Evolutionary conservation across 345 rosid species (phyloP).

Genomic region (Arabidopsis suecica): DNA sequence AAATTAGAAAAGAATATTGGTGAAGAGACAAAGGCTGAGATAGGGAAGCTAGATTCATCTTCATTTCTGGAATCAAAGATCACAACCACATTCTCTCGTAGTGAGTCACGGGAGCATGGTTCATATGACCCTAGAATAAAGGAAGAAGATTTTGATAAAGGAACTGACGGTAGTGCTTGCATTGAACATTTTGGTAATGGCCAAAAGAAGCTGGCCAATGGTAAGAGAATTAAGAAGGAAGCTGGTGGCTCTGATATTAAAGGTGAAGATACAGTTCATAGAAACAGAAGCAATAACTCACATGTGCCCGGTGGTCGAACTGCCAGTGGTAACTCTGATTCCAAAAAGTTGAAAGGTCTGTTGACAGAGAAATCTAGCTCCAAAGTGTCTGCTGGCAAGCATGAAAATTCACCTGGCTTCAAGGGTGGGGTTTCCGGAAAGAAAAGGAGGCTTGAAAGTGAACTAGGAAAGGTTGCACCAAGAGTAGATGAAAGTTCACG

Average conservation of each 20-base stretch:
- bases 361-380: slow-evolving; percentile 45
- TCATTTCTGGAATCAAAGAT: slow-evolving; percentile 50
- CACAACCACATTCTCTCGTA: slow-evolving; percentile 47
- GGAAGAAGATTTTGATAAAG: slow-evolving; percentile 52
- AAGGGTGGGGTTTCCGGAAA: slow-evolving; percentile 48
- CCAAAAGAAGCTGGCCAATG: slow-evolving; percentile 47
- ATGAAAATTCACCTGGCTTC: slow-evolving; percentile 35
- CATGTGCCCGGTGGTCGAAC: slow-evolving; percentile 41
- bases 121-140: slow-evolving; percentile 42
- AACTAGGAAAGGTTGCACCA: slow-evolving; percentile 50
- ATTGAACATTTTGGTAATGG: slow-evolving; percentile 48
- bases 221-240: slow-evolving; percentile 51
- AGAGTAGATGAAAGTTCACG: slow-evolving; percentile 49
- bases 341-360: slow-evolving; percentile 49
- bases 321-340: slow-evolving; percentile 40
- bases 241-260: slow-evolving; percentile 43
- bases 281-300: slow-evolving; percentile 43
- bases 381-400: slow-evolving; percentile 46
- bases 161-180: slow-evolving; percentile 39
- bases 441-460: slow-evolving; percentile 57
- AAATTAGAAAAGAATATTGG: slow-evolving; percentile 47
- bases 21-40: slow-evolving; percentile 55
- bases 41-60: slow-evolving; percentile 48
- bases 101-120: slow-evolving; percentile 44
- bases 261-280: slow-evolving; percentile 46